Conservation (phyloP, 345 rosid species). For the Eutrema yunnanense region DNA sequence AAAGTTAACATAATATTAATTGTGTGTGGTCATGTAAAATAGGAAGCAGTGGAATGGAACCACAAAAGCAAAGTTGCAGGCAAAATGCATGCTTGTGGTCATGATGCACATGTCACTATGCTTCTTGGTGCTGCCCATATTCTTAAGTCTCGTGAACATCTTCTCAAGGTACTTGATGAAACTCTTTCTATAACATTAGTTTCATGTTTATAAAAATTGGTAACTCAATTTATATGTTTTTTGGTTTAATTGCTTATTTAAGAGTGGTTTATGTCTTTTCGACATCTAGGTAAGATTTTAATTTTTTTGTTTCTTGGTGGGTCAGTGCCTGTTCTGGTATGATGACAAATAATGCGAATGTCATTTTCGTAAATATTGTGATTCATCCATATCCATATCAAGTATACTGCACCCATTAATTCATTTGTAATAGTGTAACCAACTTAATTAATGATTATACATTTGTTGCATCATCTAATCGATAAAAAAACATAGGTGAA, state of each 20-base stretch:
- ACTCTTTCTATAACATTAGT: not conserved
- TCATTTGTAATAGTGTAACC: not conserved
- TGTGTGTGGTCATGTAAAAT: conserved; percentile 1
- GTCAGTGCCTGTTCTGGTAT: not conserved
- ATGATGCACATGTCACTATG: conserved; percentile 91
- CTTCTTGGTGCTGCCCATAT: conserved; percentile 85
- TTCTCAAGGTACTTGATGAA: conserved; percentile 30
- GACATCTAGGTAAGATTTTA: not conserved
- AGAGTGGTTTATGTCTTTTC: not conserved
- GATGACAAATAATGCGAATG: not conserved
- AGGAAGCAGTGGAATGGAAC: conserved; percentile 92
- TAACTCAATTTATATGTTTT: not conserved
- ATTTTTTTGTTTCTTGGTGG: not conserved
- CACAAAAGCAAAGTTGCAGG: conserved; percentile 72
- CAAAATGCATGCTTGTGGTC: conserved; percentile 95
- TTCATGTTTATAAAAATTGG: not conserved
- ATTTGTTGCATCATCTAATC: not conserved
- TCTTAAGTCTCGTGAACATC: conserved; percentile 44
- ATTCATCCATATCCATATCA: not conserved
- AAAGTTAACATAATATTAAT: not conserved
- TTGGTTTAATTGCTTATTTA: not conserved
- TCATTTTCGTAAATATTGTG: too few relatives aligned
- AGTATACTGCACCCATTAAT: not conserved
- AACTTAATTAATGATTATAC: not conserved
- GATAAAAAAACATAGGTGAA: not conserved